Base-by-base conservation (phyloP, 2,329 filamentous ascomycete species). In the Xylaria multiplex region DNA sequence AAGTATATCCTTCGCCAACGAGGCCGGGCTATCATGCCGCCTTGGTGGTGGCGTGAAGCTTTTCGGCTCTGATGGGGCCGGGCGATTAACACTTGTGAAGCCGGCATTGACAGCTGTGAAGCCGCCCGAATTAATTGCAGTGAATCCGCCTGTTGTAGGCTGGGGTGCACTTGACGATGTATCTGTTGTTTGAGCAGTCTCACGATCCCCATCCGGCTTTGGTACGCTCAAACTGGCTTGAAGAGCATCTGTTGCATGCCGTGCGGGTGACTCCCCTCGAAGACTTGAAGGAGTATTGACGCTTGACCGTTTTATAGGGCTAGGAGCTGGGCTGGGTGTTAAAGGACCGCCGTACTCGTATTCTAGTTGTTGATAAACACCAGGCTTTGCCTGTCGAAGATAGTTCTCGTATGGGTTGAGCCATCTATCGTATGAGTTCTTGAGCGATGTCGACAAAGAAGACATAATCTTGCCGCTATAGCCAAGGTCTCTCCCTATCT, bases 381-480 rank as follows among this genome's bases (percentile, higher is more conserved):
- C 93, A 2, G 96, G 96, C 77, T 97, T 98, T 59, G 93, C 95
- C 14, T 95, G 83, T 59, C 92, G 88, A 49, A 99, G 82, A 77
- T 97, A 99, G 69, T 98, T 93, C 79, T 99, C 96, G 74, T 98
- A 99, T 0, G 96, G 96, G 75, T 93, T 93, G 3, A 99, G 88
- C 93, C 96, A 99, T 80, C 95, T 90, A 78, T 97, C 93, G 74
- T 96, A 99, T 0, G 96, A 98, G 79, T 99, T 99, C 79, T 98
- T 99, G 48, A 99, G 86, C 5, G 96, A 98, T 0, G 96, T 99
- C 6, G 96, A 99, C 53, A 99, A 83, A 8, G 96, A 98, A 2
- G 95, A 98, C 96, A 99, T 99, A 69, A 99, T 99, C 83, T 99
- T 99, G 77, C 96, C 96, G 76, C 95, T 98, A 80, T 99, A 99